phyloP scores from a whole-genome alignment of 495 filamentous ascomycete genomes.

The Daldinia grandis region DNA sequence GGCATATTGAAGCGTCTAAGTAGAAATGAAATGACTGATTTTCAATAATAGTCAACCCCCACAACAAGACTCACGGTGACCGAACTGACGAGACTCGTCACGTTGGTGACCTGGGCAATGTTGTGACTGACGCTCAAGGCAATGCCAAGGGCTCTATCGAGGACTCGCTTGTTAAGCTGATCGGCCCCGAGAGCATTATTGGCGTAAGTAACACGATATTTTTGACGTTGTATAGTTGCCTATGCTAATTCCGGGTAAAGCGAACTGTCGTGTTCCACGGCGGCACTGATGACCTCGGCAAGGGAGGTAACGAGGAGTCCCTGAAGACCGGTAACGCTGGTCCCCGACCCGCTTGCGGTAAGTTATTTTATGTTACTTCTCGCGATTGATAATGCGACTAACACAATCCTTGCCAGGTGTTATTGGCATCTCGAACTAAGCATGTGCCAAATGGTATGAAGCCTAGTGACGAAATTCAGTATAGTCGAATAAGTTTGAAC shows the following conservation, averaged over 20 bases:
- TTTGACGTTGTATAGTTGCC: neutral
- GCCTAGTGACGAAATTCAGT: slow-evolving; percentile 5
- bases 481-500: slow-evolving; percentile 16
- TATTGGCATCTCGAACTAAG: slow-evolving; percentile 81
- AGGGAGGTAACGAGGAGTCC: slow-evolving; percentile 88
- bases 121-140: slow-evolving; percentile 91
- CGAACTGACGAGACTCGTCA: slow-evolving; percentile 84
- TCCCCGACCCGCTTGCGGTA: slow-evolving; percentile 89
- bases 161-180: slow-evolving; percentile 89
- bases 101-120: slow-evolving; percentile 96
- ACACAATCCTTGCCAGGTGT: slow-evolving; percentile 63
- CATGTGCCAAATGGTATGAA: slow-evolving; percentile 1
- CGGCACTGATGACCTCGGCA: slow-evolving; percentile 94
- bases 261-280: slow-evolving; percentile 94
- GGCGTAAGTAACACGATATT: slow-evolving; percentile 70
- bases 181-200: slow-evolving; percentile 93
- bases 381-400: slow-evolving; percentile 7
- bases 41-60: slow-evolving; percentile 81
- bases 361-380: slow-evolving; percentile 41
- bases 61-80: slow-evolving; percentile 88
- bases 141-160: slow-evolving; percentile 77
- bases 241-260: slow-evolving; percentile 53
- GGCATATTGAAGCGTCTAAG: neutral
- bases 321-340: slow-evolving; percentile 98
- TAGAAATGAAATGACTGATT: slow-evolving; percentile 5